Conservation (phyloP, 2,329 filamentous ascomycete genomes). For the Diaporthe sp. region DNA sequence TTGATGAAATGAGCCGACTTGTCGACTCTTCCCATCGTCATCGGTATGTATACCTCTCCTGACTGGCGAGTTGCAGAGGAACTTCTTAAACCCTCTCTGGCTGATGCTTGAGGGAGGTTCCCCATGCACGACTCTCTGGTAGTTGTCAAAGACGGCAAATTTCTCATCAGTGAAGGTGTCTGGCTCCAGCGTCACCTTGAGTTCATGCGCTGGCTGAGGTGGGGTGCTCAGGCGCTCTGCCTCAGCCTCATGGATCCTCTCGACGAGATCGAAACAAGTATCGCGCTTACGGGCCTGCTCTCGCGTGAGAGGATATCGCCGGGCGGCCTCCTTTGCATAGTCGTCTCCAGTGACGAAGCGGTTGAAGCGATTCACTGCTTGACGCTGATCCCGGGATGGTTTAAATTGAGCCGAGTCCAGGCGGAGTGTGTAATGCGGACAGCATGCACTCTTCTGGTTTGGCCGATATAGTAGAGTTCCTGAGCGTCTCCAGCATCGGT, state of each 20-base stretch:
- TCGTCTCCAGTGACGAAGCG: constrained; percentile 75
- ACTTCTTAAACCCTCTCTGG: constrained; percentile 73
- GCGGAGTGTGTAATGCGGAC: constrained; percentile 89
- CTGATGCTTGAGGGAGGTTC: constrained; percentile 72
- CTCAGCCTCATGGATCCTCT: constrained; percentile 79
- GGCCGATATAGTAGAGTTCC: constrained; percentile 81
- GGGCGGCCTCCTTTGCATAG: constrained; percentile 75
- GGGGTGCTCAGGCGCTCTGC: constrained; percentile 64
- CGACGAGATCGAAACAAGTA: constrained; percentile 75
- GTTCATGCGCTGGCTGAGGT: constrained; percentile 74
- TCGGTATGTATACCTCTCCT: constrained; percentile 57
- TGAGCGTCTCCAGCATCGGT: constrained; percentile 84
- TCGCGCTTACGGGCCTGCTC: constrained; percentile 73
- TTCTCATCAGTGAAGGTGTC: constrained; percentile 83
- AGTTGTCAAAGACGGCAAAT: constrained; percentile 78
- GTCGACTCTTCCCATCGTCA: constrained; percentile 63
- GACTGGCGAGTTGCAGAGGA: constrained; percentile 80
- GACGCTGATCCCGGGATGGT: constrained; percentile 78
- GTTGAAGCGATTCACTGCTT: constrained; percentile 80
- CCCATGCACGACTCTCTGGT: constrained; percentile 80
- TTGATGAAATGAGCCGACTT: constrained; percentile 82
- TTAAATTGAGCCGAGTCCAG: constrained; percentile 76
- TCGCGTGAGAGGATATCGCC: constrained; percentile 75
- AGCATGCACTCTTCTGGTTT: constrained; percentile 84
- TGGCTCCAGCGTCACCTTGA: constrained; percentile 78